Evolutionary conservation across 805 yeast species (phyloP).

Genomic region (Ogataea populi-albae): DNA sequence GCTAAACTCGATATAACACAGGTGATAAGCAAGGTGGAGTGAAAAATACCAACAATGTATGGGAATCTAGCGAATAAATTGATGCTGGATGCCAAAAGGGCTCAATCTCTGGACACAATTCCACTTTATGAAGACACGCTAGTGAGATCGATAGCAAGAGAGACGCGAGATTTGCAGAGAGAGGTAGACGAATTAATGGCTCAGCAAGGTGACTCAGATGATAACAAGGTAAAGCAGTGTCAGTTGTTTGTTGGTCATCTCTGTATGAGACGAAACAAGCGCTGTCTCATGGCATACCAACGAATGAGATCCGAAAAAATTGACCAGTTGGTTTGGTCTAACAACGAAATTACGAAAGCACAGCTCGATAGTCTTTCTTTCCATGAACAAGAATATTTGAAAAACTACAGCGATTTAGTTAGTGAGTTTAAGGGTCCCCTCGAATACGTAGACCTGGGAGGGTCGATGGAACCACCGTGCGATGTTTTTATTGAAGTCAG

Average conservation of each 20-base stretch:
- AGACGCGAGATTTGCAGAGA: constrained; percentile 59
- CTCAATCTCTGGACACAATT: constrained; percentile 58
- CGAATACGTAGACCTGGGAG: constrained; percentile 82
- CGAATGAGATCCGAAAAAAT: constrained; percentile 64
- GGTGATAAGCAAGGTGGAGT: too few relatives aligned
- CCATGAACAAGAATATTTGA: constrained; percentile 74
- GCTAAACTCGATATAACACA: constrained; percentile 1
- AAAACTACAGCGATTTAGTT: constrained; percentile 65
- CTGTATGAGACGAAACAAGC: constrained; percentile 81
- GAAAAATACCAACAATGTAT: too few relatives aligned
- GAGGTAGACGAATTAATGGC: constrained; percentile 49
- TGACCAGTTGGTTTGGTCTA: constrained; percentile 70
- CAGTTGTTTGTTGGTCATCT: constrained; percentile 68
- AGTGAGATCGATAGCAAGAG: constrained; percentile 67
- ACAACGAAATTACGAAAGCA: constrained; percentile 44
- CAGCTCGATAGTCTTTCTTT: constrained; percentile 58
- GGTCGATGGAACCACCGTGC: constrained; percentile 85
- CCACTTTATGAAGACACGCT: constrained; percentile 74
- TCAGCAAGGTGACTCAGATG: constrained; percentile 21
- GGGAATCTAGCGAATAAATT: constrained; percentile 86
- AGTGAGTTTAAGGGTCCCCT: constrained; percentile 75
- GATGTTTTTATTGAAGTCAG: constrained; percentile 93
- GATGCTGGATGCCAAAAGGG: constrained; percentile 79
- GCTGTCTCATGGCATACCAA: constrained; percentile 86
- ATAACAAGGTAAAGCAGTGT: constrained; percentile 52